These are phyloP conservation scores for Cutaneotrichosporon sp. DNA, from an alignment of 1,284 basidiomycete genomes.

Conservation along the genomic window DNA sequence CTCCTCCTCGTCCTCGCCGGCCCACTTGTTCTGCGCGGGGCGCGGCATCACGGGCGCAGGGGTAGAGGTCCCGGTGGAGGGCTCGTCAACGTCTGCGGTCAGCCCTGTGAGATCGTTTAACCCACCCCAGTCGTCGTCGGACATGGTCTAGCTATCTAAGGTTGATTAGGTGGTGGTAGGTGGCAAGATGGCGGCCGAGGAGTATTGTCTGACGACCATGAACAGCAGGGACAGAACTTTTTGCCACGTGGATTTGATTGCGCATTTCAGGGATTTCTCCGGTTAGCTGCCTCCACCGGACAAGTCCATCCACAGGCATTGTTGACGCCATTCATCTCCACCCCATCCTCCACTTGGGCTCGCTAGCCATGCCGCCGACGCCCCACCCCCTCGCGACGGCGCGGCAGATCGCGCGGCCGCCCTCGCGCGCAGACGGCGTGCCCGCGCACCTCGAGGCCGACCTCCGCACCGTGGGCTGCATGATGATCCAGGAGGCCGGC, in stretches of 20 bases:
- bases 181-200: conserved; percentile 15
- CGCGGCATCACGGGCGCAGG: conserved; percentile 46
- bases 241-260: background rate
- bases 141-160: conserved; percentile 30
- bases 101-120: too few species aligned
- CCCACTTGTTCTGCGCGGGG: conserved; percentile 62
- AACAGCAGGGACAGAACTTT: background rate
- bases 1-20: conserved; percentile 84
- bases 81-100: conserved; percentile 56
- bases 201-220: background rate
- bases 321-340: too few species aligned
- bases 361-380: conserved; percentile 56
- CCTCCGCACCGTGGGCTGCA: conserved; percentile 81
- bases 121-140: conserved; percentile 49
- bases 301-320: background rate
- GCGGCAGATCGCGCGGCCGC: conserved; percentile 73
- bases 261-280: conserved; percentile 6
- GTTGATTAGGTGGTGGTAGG: conserved; percentile 2
- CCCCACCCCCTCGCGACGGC: conserved; percentile 83
- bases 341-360: too few species aligned
- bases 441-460: conserved; percentile 79
- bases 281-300: conserved; percentile 2
- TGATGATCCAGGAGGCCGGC: conserved; percentile 92
- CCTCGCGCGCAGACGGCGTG: conserved; percentile 79
- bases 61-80: conserved; percentile 53